Conservation (phyloP, 2,329 filamentous ascomycete genomes). For the Ramichloridium luteum region DNA sequence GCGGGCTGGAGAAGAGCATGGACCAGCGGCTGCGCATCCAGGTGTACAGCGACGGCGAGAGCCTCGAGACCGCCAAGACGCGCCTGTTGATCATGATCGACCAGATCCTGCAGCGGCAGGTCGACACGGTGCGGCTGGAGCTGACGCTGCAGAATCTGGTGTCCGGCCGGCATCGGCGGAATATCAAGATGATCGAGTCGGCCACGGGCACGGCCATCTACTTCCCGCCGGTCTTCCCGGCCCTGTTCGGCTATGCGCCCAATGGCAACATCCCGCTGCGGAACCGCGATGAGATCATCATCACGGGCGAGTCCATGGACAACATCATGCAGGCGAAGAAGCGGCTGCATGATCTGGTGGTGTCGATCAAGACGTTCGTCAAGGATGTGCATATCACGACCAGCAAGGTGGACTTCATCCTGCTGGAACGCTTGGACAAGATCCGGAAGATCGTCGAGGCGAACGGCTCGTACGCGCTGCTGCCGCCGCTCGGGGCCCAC, state of each 20-base stretch:
- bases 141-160: slow-evolving; percentile 81
- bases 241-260: slow-evolving; percentile 81
- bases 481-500: slow-evolving; percentile 77
- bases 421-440: slow-evolving; percentile 85
- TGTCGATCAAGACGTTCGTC: slow-evolving; percentile 60
- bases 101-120: slow-evolving; percentile 63
- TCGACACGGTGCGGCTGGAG: slow-evolving; percentile 73
- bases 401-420: slow-evolving; percentile 87
- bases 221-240: slow-evolving; percentile 87
- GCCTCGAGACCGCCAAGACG: slow-evolving; percentile 92
- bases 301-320: slow-evolving; percentile 78
- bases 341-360: slow-evolving; percentile 75
- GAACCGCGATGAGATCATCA: slow-evolving; percentile 82
- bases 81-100: slow-evolving; percentile 95
- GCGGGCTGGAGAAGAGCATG: slow-evolving; percentile 65
- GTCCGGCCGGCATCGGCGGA: slow-evolving; percentile 86
- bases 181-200: slow-evolving; percentile 96
- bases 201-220: slow-evolving; percentile 94
- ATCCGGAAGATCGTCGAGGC: slow-evolving; percentile 95
- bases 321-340: slow-evolving; percentile 81
- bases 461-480: slow-evolving; percentile 88
- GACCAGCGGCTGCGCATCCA: slow-evolving; percentile 85
- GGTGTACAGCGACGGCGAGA: slow-evolving; percentile 91
- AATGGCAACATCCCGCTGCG: slow-evolving; percentile 61
- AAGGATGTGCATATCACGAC: slow-evolving; percentile 86